Base-by-base conservation (phyloP, 2,329 filamentous ascomycete genomes). In the Davidsoniella eucalypti region DNA sequence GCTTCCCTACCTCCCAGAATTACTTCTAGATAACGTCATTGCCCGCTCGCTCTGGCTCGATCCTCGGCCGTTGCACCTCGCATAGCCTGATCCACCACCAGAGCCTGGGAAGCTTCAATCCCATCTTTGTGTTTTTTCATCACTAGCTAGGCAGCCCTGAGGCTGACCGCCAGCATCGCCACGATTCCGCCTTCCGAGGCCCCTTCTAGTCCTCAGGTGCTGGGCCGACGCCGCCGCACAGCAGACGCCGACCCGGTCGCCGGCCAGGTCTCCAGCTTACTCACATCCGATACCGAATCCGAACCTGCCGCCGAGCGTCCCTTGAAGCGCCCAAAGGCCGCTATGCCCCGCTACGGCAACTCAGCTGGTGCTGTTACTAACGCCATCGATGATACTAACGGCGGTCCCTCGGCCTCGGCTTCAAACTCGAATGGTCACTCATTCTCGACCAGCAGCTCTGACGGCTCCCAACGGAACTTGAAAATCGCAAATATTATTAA, bases 401-500 rank as follows among this genome's bases (percentile, higher is more conserved):
- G 29, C 12, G 29, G 29, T 26, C 49, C 42, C 23, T 25, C 29
- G n/a, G 33, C 25, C 21, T 44, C 8, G 17, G 33, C 25, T n/a
- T 44, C 8, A 10, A 50, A 33, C 9, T 33, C 29, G 26, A 44
- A 39, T n/a, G 36, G 33, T 36, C 7, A 40, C 37, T 33, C 29
- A 33, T 33, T 4, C 29, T 33, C 29, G 29, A 33, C 29, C 29
- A 12, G 29, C 12, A 12, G 29, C 29, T 12, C 29, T 33, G 29
- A 33, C 29, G 29, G 29, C 8, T 44, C 49, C 2, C 16, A n/a
- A 39, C 21, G 43, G 10, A 45, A 33, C 25, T 43, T 52, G 14
- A 47, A 48, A 25, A 52, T 52, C 33, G 18, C 50, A n/a, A 49
- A 46, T 23, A 52, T 52, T 10, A 52, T 52, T 3, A 52, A 52